Base-by-base conservation (phyloP, 208 protist genomes). In the Endotrypanum monterogeii region DNA sequence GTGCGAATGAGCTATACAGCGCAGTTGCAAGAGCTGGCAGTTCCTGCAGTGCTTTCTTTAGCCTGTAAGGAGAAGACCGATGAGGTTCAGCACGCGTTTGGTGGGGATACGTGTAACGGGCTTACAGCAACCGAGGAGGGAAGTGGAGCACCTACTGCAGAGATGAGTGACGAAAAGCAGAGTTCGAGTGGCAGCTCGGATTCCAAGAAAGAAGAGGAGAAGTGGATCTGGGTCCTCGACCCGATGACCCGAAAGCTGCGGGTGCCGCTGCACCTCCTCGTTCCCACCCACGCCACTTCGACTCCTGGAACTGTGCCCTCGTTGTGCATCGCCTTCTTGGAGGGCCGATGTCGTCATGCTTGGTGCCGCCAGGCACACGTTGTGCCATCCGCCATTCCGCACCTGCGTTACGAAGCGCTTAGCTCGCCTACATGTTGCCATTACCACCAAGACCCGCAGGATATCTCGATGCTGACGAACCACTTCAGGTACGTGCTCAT, bases 361-460 rank as follows among this genome's bases (percentile, higher is more conserved):
- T 96, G 92, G 92, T 96, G 92, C 73, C 83, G 92, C 28, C 92
- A 96, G 86, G 90, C 90, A 28, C 92, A 96, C 71, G 92, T 96
- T 7, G 65, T 90, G 46, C 87, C 89, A 1, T 73, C 73, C 25
- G 88, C 86, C 7, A 94, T 96, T 55, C 82, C 84, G 74, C 87
- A 92, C 78, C 85, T 96, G 44, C 89, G 92, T 35, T 84, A 94
- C 69, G 90, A 96, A 72, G 92, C 92, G 23, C 84, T 95, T 32
- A 82, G 92, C 71, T 90, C 92, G 8, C 92, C 92, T 16, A 96
- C 92, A 14, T 96, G 92, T 73, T 96, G 92, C 79, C 82, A 83
- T 55, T 75, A 87, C 37, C 92, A 96, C 77, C 81, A 90, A 35
- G 92, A 93, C 75, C 92, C 92, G 0, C 90, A 96, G 67, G 90